phyloP scores from a whole-genome alignment of 2,329 filamentous ascomycete genomes.

The Colletotrichum lentis region DNA sequence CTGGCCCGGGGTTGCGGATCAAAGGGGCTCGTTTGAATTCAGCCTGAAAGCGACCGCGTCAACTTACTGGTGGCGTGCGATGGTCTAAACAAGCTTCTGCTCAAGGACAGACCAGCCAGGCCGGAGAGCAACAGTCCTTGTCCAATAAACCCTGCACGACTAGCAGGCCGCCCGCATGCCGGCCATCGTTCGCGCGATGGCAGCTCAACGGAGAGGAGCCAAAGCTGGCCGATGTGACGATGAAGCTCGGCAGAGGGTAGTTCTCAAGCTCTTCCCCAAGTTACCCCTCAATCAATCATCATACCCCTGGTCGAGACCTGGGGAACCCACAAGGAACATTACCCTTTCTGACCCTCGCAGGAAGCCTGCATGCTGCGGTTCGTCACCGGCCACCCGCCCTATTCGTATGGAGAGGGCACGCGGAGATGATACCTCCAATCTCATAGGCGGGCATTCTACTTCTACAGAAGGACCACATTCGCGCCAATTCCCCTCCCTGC shows the following conservation, averaged over 20 bases:
- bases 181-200: not conserved
- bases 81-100: constrained; percentile 16
- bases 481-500: constrained; percentile 1
- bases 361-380: constrained; percentile 12
- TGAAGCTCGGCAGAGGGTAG: not conserved
- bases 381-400: not conserved
- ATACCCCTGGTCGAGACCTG: constrained; percentile 7
- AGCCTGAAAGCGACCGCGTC: constrained; percentile 21
- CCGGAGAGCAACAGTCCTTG: not conserved
- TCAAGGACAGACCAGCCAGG: not conserved
- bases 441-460: constrained; percentile 14
- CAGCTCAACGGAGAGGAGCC: not conserved
- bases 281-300: constrained; percentile 27
- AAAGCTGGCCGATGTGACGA: constrained; percentile 17
- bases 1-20: constrained; percentile 6
- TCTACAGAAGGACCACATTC: constrained; percentile 4
- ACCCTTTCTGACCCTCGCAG: not conserved
- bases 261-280: constrained; percentile 11
- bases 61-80: not conserved
- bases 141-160: not conserved
- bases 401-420: not conserved
- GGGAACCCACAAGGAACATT: not conserved
- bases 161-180: not conserved
- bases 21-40: constrained; percentile 9
- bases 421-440: not conserved